A percentile compares a stretch with the other conserved stretches of the same genome.
phyloP scores from a whole-genome alignment of 1,139 yeast genomes.

The Magnusiomyces ingens region DNA sequence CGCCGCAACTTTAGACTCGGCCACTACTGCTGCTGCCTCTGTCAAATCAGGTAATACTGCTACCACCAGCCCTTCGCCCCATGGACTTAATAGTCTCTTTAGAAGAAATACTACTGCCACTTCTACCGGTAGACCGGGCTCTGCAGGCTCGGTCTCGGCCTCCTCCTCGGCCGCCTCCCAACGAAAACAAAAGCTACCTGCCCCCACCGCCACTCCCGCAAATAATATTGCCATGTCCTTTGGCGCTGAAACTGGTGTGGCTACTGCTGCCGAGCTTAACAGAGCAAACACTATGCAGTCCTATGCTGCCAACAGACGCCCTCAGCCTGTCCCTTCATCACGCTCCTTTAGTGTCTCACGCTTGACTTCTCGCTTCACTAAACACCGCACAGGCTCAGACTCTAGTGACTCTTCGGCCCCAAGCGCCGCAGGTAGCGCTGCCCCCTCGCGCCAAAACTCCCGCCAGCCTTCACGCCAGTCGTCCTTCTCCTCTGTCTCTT shows the following conservation, averaged over 20 bases:
- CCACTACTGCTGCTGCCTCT: background rate
- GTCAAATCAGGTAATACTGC: background rate
- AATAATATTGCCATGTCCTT: conserved; percentile 12
- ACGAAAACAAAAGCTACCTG: conserved; percentile 10
- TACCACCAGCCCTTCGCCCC: background rate
- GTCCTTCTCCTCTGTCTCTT: conserved; percentile 4
- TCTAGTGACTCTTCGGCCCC: background rate
- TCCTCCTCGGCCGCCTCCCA: conserved; percentile 10
- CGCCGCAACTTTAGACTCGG: background rate
- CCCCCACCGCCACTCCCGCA: conserved; percentile 1
- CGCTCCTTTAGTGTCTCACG: conserved; percentile 15
- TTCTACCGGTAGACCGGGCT: too few species aligned
- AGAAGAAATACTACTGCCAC: too few species aligned
- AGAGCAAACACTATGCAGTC: conserved; percentile 10
- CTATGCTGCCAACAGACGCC: conserved; percentile 15
- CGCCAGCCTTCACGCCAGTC: background rate
- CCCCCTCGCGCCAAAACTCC: background rate
- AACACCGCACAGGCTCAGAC: background rate
- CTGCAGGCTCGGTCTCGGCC: conserved; percentile 5
- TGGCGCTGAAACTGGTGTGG: conserved; percentile 8
- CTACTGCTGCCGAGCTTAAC: conserved; percentile 13
- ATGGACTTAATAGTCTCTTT: background rate
- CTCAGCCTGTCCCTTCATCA: conserved; percentile 8
- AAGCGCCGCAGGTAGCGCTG: background rate
- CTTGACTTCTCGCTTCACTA: conserved; percentile 10